Base-by-base conservation (phyloP, 768 basidiomycete genomes). In the Hemileccinum rubropunctum region DNA sequence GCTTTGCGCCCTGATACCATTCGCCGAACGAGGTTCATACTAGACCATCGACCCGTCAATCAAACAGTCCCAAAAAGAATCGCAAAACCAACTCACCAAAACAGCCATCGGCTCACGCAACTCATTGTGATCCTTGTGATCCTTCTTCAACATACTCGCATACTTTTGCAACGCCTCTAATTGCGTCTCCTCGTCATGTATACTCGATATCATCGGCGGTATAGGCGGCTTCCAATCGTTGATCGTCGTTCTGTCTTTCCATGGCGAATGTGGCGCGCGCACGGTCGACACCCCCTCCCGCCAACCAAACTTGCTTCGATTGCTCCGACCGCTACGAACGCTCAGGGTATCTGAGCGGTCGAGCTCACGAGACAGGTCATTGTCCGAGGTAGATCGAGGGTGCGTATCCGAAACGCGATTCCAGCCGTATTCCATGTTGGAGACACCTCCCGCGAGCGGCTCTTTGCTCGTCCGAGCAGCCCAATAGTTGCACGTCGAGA, bases 351-450 rank as follows among this genome's bases (percentile, higher is more conserved):
- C 91, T 20, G 78, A 62, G 12, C 61, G 67, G 49, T 75, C 75
- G 47, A 86, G 77, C 9, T 65, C 64, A n/a, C 77, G 75, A 11
- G 73, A 45, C 14, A 77, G 63, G 42, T 82, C 83, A 46, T 76
- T 76, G 47, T 88, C 84, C 18, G 86, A 83, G 20, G 72, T 65
- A 11, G 83, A 78, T 6, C 79, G 78, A 1, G 69, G 71, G 49
- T 80, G 80, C 35, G 74, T 58, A 51, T 86, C 86, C 21, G 74
- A 58, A 8, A 92, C 78, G 17, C 91, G 80, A 66, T 83, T 95
- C 97, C 97, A 99, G 9, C 97, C 97, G 63, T 98, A 97, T 68
- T 99, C 97, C 90, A 98, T 95, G 71, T 98, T 99, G 42, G 92
- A 94, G 8, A 99, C 95, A 20, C 97, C 97, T 5, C 97, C 97